Percentiles rank a stretch among this genome's conserved stretches.
Evolutionary conservation across 2,329 filamentous ascomycete species (phyloP).

Genomic region (Fusarium tjaetaba): DNA sequence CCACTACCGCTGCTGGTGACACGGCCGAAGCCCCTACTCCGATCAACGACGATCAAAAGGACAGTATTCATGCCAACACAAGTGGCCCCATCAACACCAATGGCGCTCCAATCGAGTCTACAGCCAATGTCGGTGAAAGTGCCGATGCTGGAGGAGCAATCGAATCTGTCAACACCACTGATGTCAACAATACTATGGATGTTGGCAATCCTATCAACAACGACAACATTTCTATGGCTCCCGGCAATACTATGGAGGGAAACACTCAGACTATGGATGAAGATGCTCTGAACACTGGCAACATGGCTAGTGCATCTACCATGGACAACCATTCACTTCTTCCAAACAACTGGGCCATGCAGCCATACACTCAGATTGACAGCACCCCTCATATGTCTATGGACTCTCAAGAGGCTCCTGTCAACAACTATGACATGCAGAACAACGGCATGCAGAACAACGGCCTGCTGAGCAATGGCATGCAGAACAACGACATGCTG

Average conservation of each 20-base stretch:
- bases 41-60: background rate
- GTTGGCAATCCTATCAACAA: background rate
- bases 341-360: background rate
- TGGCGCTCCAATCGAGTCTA: background rate
- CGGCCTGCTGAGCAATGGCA: no score
- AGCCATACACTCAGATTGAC: background rate
- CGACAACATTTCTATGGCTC: background rate
- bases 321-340: background rate
- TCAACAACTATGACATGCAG: background rate
- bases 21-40: background rate
- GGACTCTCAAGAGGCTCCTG: background rate
- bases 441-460: background rate
- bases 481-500: background rate
- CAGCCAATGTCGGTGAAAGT: background rate
- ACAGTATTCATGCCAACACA: background rate
- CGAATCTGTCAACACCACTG: background rate
- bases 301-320: background rate
- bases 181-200: background rate
- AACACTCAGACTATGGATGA: background rate
- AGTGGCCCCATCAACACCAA: background rate
- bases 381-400: background rate
- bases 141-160: background rate
- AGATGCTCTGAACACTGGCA: background rate
- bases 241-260: background rate
- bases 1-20: background rate